A percentile compares a stretch with the other conserved stretches of the same genome.
These are phyloP conservation scores for Apiotrichum brassicae DNA, from an alignment of 1,284 basidiomycete genomes.

Conservation along the genomic window DNA sequence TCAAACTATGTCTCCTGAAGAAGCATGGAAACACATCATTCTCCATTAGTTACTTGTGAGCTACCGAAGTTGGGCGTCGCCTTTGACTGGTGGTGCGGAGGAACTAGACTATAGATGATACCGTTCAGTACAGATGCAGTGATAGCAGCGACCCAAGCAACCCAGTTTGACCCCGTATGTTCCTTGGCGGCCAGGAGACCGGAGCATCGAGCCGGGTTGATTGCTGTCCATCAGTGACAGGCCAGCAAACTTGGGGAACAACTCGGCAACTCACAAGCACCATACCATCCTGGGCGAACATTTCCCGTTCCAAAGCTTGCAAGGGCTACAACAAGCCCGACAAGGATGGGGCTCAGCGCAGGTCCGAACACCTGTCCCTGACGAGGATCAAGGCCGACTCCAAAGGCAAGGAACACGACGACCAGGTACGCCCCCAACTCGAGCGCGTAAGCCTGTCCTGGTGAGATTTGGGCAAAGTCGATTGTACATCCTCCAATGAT, in stretches of 20 bases:
- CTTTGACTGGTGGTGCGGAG: background rate
- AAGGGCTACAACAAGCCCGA: background rate
- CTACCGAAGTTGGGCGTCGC: too few species aligned
- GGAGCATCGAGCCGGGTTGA: slow-evolving; percentile 7
- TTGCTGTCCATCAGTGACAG: background rate
- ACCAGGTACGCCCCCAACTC: background rate
- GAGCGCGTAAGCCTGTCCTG: slow-evolving; percentile 4
- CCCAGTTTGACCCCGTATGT: background rate
- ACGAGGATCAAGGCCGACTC: slow-evolving; percentile 6
- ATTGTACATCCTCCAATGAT: slow-evolving; percentile 5
- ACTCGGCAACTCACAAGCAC: background rate
- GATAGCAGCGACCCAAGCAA: slow-evolving; percentile 8
- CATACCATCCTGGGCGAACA: background rate
- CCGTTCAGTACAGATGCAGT: background rate
- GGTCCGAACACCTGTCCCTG: slow-evolving; percentile 1
- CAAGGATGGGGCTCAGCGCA: background rate
- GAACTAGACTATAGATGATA: slow-evolving; percentile 1
- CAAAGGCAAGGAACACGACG: slow-evolving; percentile 5
- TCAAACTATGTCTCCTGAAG: too few species aligned
- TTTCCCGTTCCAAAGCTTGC: background rate
- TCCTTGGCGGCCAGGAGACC: background rate
- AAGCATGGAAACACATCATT: too few species aligned
- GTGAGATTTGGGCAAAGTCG: background rate
- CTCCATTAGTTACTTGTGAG: too few species aligned
- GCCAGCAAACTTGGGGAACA: background rate